Evolutionary conservation across 257 asterid genomes (phyloP), one percentile per base, ranked within the genome.

Genomic region (Schizonepeta tenuifolia): DNA sequence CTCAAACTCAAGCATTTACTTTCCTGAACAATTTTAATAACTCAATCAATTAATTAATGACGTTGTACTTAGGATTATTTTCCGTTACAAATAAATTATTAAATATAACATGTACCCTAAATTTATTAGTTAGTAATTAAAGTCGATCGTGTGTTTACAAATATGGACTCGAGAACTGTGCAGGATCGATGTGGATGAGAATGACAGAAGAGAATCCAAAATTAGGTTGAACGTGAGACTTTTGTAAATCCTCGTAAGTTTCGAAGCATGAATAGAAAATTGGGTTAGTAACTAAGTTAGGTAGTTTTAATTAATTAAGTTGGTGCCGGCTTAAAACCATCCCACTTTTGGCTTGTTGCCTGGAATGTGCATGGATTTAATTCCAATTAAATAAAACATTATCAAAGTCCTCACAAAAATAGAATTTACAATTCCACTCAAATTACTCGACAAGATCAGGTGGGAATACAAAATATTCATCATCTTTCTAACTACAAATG

Each of bases 361-460:
- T 24, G 22, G 24, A 71, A 18, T 21, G 40, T 43, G 4, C 33
- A 24, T 24, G 55, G 70, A 43, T 64, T 62, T 62, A 9, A 24
- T 24, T 24, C 2, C 5, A 18, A 62, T 61, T 20, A 18, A 36
- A 18, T 2, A 36, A 61, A 61, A n/a, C 38, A 56, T 24, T 12
- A 26, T 10, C n/a, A 33, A 57, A 7, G 15, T 50, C 24, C 6
- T 62, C 5, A 36, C 22, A 38, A 71, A 58, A 31, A 26, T 54
- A 28, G 61, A 17, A 21, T 59, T 53, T 8, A 3, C 31, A 38
- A 18, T 65, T 35, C 70, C 73, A 64, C 69, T 71, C 46, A 14
- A 12, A 61, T 61, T 54, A 36, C 3, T 57, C 28, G 79, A 79
- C 83, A 79, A 74, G 65, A 74, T 74, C 71, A 74, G 62, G 83